Evolutionary conservation across 805 yeast genomes (phyloP), one percentile per base, ranked within the genome.

Genomic region (Kodamaea leandrae): DNA sequence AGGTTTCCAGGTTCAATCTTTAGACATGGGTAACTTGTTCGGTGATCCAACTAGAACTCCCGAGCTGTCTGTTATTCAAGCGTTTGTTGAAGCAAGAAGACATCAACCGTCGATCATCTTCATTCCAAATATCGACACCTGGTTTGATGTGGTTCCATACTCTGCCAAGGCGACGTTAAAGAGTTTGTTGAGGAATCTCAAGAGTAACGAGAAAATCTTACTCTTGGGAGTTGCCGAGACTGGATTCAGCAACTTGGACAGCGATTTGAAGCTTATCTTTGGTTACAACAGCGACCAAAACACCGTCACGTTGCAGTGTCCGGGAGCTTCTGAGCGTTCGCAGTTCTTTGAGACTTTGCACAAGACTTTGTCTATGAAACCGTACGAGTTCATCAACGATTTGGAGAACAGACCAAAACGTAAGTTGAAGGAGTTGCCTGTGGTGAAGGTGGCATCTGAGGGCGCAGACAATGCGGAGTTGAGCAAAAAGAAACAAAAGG

Each of bases 81-180:
- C 85, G 29, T 83, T 93, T 53, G 71, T 84, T 16, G 99, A 93
- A 62, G 93, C 95, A 4, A 77, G 86, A 48, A 77, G 95, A 55
- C 95, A 91, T 48, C 84, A 85, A 44, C 99, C 98, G 0, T 77
- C 96, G 6, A 82, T 93, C 12, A 65, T 93, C 2, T 84, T 77
- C 57, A 77, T 93, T 37, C 96, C 98, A 3, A 84, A 85, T 54
- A 65, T 88, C 38, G 88, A 88, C 43, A 75, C 81, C 7, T 88
- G 96, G 89, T 68, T 74, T 41, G 71, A 66, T 8, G 81, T 86
- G 3, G 74, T 86, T 27, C 77, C 88, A 0, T 78, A 74, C 9
- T 71, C 86, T 2, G 87, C 90, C 1, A 77, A 77, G 47, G 78
- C 89, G 1, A 82, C 93, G 2, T 71, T 93, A 25, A 70, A 79